Conservation (phyloP, 2,329 filamentous ascomycete genomes). For the Exophiala spinifera region DNA sequence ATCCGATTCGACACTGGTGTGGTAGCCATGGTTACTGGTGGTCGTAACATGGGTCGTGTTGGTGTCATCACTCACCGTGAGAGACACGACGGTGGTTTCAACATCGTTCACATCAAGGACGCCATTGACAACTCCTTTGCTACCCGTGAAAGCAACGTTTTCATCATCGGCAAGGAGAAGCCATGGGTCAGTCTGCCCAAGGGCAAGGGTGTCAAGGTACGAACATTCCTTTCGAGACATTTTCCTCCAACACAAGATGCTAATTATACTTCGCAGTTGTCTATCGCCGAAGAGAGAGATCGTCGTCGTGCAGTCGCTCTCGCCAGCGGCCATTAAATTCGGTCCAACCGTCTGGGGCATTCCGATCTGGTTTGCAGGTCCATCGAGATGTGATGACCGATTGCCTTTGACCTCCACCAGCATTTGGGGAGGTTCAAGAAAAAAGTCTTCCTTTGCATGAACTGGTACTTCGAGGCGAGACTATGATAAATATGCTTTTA, state of each 20-base stretch:
- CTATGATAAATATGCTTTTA: too few species aligned
- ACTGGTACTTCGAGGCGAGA: neutral
- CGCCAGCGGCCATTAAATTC: conserved; percentile 10
- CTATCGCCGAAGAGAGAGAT: conserved; percentile 98
- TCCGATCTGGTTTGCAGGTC: too few species aligned
- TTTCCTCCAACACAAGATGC: neutral
- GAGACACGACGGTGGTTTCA: conserved; percentile 99
- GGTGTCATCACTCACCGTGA: conserved; percentile 99
- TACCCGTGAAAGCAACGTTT: conserved; percentile 99
- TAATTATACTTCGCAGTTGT: conserved; percentile 60
- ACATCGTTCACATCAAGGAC: conserved; percentile 99
- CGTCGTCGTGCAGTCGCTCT: conserved; percentile 71
- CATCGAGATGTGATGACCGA: too few species aligned
- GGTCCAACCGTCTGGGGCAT: neutral
- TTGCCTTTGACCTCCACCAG: neutral
- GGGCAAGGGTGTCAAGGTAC: conserved; percentile 97
- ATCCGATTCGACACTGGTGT: conserved; percentile 98
- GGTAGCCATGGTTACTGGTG: conserved; percentile 97
- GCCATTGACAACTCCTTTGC: conserved; percentile 99
- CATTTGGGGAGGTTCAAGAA: conserved; percentile 8
- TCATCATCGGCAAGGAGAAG: conserved; percentile 98
- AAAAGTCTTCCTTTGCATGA: neutral
- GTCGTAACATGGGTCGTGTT: conserved; percentile 99
- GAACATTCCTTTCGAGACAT: conserved; percentile 23
- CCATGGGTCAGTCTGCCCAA: conserved; percentile 99